Evolutionary conservation across 2,329 filamentous ascomycete species (phyloP), one percentile per base, ranked within the genome.

Genomic region (Colletotrichum scovillei): DNA sequence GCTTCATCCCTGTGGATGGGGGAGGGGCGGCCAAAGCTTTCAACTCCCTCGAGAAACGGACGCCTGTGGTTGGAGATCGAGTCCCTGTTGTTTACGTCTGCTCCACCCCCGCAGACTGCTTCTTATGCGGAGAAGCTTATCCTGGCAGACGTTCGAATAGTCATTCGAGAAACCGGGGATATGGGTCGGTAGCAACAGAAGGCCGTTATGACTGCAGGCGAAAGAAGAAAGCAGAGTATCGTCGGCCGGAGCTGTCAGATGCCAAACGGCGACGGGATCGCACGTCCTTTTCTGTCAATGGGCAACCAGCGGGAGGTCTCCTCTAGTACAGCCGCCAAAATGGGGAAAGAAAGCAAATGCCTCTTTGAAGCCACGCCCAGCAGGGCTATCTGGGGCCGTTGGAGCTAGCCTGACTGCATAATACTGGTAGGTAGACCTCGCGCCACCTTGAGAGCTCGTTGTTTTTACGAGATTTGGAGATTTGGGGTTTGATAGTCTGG

Each of bases 121-220:
- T 19, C 22, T 38, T 55, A 62, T 64, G 42, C 64, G 64, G 64
- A 70, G 42, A 70, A 66, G 60, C 67, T 69, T 55, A 26, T 19
- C 16, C 22, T 42, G 30, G 67, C 28, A 42, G 38, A 63, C 32
- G 22, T 24, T n/a, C 16, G 11, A 28, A 57, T 6, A n/a, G 22
- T 28, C 11, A 2, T 16, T 9, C 32, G 56, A 58, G 58, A 42
- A 16, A 16, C 57, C 26, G 11, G 22, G 4, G 30, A 42, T 5
- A 30, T 35, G 38, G 8, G 19, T 32, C 19, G 9, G 24, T 22
- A 6, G 57, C 24, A 11, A 5, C n/a, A 16, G n/a, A 22, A 57
- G 30, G 12, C 35, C 16, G 52, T 22, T 26, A 22, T 64, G 57
- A 53, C 19, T 58, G 26, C 22, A 63, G 32, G 6, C 12, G 22